A percentile compares a stretch with the other conserved stretches of the same genome.
Evolutionary conservation across 768 basidiomycete genomes (phyloP).

Genomic region (Leccinum disarticulatum): DNA sequence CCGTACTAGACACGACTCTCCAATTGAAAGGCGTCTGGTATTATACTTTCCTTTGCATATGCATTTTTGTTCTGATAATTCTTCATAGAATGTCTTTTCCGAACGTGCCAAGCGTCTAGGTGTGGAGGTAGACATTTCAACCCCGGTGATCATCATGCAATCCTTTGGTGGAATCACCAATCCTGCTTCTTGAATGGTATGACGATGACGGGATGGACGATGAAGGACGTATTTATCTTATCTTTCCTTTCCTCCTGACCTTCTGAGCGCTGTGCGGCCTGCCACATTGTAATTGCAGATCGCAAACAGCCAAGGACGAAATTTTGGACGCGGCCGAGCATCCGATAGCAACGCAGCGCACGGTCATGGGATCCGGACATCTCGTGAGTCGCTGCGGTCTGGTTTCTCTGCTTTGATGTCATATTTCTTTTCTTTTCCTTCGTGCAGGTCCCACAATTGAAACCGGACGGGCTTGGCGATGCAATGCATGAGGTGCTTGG

Average conservation of each 20-base stretch:
- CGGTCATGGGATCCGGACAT: slow-evolving; percentile 30
- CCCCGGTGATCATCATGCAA: slow-evolving; percentile 77
- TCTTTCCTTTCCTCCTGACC: not conserved
- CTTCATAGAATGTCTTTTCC: slow-evolving; percentile 62
- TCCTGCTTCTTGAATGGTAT: slow-evolving; percentile 69
- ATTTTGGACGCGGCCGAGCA: too few relatives aligned
- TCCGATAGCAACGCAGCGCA: slow-evolving; percentile 23
- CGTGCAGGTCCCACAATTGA: slow-evolving; percentile 29
- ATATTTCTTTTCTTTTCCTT: not conserved
- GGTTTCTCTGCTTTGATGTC: not conserved
- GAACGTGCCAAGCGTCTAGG: slow-evolving; percentile 85
- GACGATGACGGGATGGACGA: too few relatives aligned
- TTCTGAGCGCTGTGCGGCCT: too few relatives aligned
- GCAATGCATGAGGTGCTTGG: slow-evolving; percentile 26
- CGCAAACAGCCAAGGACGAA: too few relatives aligned
- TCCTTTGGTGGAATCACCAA: slow-evolving; percentile 78
- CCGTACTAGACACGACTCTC: slow-evolving; percentile 90
- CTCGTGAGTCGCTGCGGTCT: slow-evolving; percentile 17
- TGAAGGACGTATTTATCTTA: slow-evolving; percentile 1
- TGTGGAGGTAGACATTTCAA: slow-evolving; percentile 75
- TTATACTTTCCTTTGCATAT: not conserved
- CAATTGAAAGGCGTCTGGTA: slow-evolving; percentile 88
- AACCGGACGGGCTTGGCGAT: slow-evolving; percentile 30
- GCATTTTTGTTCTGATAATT: slow-evolving; percentile 10
- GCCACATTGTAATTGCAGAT: too few relatives aligned